phyloP scores from a whole-genome alignment of 2,329 filamentous ascomycete genomes.

The Sarocladiaceae sp. region DNA sequence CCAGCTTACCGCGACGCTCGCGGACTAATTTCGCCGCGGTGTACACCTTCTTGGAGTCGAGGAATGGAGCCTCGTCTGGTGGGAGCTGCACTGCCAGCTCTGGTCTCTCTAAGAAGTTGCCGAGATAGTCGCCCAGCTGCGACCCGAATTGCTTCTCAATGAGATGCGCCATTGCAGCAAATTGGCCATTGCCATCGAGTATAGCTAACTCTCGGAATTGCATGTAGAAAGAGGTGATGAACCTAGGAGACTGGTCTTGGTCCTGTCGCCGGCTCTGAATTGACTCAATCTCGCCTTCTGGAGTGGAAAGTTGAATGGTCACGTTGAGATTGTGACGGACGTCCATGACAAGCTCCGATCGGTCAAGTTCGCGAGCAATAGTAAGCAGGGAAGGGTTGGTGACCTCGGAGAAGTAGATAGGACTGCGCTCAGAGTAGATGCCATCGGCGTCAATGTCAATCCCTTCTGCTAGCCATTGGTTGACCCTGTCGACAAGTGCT shows the following conservation, averaged over 20 bases:
- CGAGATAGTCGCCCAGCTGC: slow-evolving; percentile 15
- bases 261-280: slow-evolving; percentile 16
- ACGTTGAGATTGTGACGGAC: slow-evolving; percentile 16
- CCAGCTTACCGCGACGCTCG: slow-evolving; percentile 14
- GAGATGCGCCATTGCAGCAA: slow-evolving; percentile 15
- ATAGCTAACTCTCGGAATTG: slow-evolving; percentile 15
- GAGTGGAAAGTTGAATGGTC: slow-evolving; percentile 14
- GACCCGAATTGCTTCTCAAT: slow-evolving; percentile 11
- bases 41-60: slow-evolving; percentile 14
- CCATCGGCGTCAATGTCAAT: slow-evolving; percentile 17
- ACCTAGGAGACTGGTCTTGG: slow-evolving; percentile 12
- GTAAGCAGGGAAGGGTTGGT: slow-evolving; percentile 15
- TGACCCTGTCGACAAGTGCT: slow-evolving; percentile 12
- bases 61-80: slow-evolving; percentile 12
- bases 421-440: slow-evolving; percentile 16
- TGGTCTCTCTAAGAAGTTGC: slow-evolving; percentile 13
- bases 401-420: slow-evolving; percentile 16
- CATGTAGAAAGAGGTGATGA: slow-evolving; percentile 14
- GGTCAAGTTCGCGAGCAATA: slow-evolving; percentile 14
- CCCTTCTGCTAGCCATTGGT: slow-evolving; percentile 16
- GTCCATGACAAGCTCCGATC: slow-evolving; percentile 12
- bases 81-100: slow-evolving; percentile 13
- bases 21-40: slow-evolving; percentile 11
- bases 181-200: slow-evolving; percentile 12
- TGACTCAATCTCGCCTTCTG: slow-evolving; percentile 15